Evolutionary conservation across 441 rosid species (phyloP).

Genomic region (Gossypium aridum): DNA sequence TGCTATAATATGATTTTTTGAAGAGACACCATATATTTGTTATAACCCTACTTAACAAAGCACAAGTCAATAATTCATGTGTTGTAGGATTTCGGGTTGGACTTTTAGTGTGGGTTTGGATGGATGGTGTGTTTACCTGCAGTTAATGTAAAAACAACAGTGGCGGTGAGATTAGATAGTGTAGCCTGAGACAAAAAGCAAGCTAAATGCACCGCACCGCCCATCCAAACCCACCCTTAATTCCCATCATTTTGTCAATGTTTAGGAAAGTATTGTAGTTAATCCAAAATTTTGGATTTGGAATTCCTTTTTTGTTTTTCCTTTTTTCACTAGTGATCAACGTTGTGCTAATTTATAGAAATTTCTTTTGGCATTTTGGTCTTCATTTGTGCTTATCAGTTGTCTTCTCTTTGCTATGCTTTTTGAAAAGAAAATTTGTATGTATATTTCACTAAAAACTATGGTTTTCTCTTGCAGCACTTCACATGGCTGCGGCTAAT

Average conservation of each 20-base stretch:
- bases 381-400: not conserved
- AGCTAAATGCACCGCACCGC: no score
- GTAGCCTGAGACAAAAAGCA: no score
- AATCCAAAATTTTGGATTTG: not conserved
- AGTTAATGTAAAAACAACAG: no score
- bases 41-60: not conserved
- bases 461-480: slow-evolving; percentile 38
- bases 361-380: not conserved
- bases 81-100: not conserved
- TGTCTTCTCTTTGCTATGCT: not conserved
- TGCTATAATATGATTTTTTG: not conserved
- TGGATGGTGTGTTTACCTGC: no score
- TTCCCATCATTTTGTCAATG: not conserved
- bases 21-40: not conserved
- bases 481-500: slow-evolving; percentile 96
- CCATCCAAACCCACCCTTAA: not conserved
- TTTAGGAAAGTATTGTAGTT: not conserved
- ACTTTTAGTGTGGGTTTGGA: not conserved
- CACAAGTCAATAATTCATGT: not conserved
- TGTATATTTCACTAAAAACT: not conserved
- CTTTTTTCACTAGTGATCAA: not conserved
- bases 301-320: not conserved
- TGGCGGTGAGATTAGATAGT: no score
- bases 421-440: not conserved
- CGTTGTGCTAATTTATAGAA: not conserved